Evolutionary conservation across 1,139 yeast species (phyloP).

Genomic region (Scheffersomyces illinoinensis): DNA sequence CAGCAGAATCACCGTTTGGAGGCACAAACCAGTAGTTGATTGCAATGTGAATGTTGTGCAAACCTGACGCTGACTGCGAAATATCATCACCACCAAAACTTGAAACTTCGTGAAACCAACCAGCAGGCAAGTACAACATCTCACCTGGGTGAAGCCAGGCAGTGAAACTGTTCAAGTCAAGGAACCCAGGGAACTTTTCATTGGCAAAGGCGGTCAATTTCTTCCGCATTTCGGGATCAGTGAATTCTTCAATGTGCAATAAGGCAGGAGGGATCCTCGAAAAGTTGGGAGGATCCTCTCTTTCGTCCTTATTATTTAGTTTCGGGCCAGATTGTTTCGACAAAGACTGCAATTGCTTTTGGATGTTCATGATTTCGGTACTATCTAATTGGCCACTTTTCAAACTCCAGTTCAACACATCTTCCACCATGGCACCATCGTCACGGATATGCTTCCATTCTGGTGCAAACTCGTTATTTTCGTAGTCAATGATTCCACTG

Average conservation of each 20-base stretch:
- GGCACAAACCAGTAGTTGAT: constrained; percentile 76
- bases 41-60: constrained; percentile 53
- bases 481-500: constrained; percentile 70
- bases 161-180: constrained; percentile 37
- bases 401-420: constrained; percentile 41
- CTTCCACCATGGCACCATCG: constrained; percentile 61
- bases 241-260: constrained; percentile 57
- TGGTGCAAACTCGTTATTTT: constrained; percentile 51
- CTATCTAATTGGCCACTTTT: constrained; percentile 9
- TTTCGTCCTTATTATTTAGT: constrained; percentile 6
- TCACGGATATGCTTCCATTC: constrained; percentile 58
- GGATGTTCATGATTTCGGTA: constrained; percentile 6
- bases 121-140: constrained; percentile 69
- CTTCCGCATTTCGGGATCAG: constrained; percentile 19
- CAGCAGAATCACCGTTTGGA: constrained; percentile 39
- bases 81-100: constrained; percentile 46
- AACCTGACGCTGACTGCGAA: constrained; percentile 6
- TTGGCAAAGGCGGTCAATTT: constrained; percentile 33
- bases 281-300: constrained; percentile 67
- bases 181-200: constrained; percentile 48
- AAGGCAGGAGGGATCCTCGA: constrained; percentile 61
- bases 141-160: constrained; percentile 62
- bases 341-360: constrained; percentile 5
- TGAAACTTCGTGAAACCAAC: constrained; percentile 83
- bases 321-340: constrained; percentile 8